Conservation (phyloP, 371 early-diverging fungal genomes). For the Mucor circinelloides region DNA sequence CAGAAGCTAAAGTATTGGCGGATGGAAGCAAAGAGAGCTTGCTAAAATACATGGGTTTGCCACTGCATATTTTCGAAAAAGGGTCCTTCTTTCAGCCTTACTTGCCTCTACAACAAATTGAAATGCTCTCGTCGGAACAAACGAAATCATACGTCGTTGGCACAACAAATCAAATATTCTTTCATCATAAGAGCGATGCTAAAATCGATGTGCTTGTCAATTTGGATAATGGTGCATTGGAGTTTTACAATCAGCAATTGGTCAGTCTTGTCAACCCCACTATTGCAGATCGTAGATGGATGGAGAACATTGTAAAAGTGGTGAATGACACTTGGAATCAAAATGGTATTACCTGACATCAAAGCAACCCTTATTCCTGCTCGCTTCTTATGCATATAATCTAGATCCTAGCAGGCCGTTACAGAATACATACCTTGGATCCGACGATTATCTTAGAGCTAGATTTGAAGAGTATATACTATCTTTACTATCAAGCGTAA, state of each 20-base stretch:
- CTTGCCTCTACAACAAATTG: conserved; percentile 84
- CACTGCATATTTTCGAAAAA: conserved; percentile 74
- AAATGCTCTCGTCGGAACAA: conserved; percentile 66
- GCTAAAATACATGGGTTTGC: conserved; percentile 65
- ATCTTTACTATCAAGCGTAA: conserved; percentile 69
- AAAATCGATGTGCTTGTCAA: conserved; percentile 79
- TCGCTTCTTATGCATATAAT: neutral
- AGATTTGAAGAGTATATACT: conserved; percentile 78
- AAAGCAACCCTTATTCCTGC: neutral
- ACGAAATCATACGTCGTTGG: conserved; percentile 77
- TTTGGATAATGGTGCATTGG: conserved; percentile 77
- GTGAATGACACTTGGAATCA: conserved; percentile 56
- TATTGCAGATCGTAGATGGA: conserved; percentile 65
- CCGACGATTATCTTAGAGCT: conserved; percentile 80
- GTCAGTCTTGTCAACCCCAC: conserved; percentile 52
- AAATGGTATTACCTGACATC: conserved; percentile 39
- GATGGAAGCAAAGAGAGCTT: conserved; percentile 52
- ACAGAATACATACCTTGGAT: conserved; percentile 68
- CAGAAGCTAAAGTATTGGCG: conserved; percentile 37
- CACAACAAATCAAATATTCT: conserved; percentile 80
- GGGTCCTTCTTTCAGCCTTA: conserved; percentile 85
- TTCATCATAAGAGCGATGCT: conserved; percentile 69
- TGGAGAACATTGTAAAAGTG: conserved; percentile 63
- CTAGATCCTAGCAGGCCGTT: conserved; percentile 55
- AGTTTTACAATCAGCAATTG: conserved; percentile 66